Base-by-base conservation (phyloP, 768 basidiomycete genomes). In the Rhodotorula diobovata region DNA sequence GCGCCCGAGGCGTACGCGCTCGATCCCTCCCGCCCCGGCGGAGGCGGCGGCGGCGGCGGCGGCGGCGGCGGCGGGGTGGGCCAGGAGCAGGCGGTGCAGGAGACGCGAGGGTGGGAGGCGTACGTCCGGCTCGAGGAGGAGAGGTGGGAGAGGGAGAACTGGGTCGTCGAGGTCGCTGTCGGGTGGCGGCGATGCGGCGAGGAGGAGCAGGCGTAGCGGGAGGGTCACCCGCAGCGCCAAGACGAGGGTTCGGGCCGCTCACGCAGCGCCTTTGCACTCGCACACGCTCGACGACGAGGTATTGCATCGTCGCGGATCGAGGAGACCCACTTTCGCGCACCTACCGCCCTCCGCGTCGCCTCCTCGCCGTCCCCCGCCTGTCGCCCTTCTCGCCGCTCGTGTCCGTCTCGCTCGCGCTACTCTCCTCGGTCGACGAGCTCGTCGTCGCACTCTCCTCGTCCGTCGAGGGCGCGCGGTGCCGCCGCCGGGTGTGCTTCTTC, bases 101-200 rank as follows among this genome's bases (percentile, higher is more conserved):
- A 18, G 39, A 11, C 12, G 30, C 32, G 55, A 25, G 79, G 77
- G 78, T 91, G 18, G 86, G 82, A 87, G 32, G 85, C 87, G 72
- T 86, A 89, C 61, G 88, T 89, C 0, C 91, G 91, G 91, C 91
- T 95, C 79, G 82, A 63, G 34, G 79, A 78, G 43, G 73, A 74
- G 67, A 18, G 67, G 37, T 74, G 73, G 73, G 73, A 74, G 63
- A 37, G 73, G 41, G 73, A 74, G 61, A 74, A 74, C 45, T 74
- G 73, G 73, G 70, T 68, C 20, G 73, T 59, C 18, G 69, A 74
- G 56, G 39, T 74, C 21, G 66, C 15, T 11, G 73, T 71, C 4
- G 66, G 67, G 20, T 74, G 74, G 74, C 39, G 67, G 41, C 32
- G 55, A n/a, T n/a, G n/a, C n/a, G n/a, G n/a, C n/a, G n/a, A n/a